Evolutionary conservation across 2,329 filamentous ascomycete genomes (phyloP).

Genomic region (Anthostomella pinea): DNA sequence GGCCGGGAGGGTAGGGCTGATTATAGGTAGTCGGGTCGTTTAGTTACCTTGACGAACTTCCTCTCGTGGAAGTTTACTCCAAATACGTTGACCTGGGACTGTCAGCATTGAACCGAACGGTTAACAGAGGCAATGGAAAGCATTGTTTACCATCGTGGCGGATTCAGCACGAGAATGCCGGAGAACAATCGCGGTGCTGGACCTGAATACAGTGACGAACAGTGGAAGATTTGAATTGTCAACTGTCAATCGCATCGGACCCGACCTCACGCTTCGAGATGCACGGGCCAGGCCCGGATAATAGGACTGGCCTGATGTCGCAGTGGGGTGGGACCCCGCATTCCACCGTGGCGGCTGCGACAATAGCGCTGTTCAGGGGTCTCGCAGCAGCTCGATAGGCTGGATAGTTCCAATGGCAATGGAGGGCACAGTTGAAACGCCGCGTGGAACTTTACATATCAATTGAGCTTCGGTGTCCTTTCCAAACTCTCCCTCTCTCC

Average conservation of each 20-base stretch:
- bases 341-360: constrained; percentile 6
- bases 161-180: no score
- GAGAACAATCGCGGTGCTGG: constrained; percentile 8
- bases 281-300: constrained; percentile 8
- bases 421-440: no score
- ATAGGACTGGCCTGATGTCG: no score
- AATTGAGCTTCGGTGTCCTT: constrained; percentile 27
- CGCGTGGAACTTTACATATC: constrained; percentile 3
- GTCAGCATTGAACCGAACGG: constrained; percentile 3
- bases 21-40: constrained; percentile 8
- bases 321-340: constrained; percentile 16
- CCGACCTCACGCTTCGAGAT: no score
- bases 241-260: no score
- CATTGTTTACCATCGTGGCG: not conserved
- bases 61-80: constrained; percentile 82
- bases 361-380: no score
- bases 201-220: no score
- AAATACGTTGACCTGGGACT: constrained; percentile 72
- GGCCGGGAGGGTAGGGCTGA: not conserved
- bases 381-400: no score
- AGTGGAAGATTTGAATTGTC: no score
- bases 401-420: no score
- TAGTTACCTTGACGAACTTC: constrained; percentile 74
- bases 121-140: not conserved
- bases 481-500: constrained; percentile 11